Percentiles rank a stretch among this genome's conserved stretches.
Evolutionary conservation across 1,284 basidiomycete species (phyloP).

Genomic region (Ceratobasidium sp.): DNA sequence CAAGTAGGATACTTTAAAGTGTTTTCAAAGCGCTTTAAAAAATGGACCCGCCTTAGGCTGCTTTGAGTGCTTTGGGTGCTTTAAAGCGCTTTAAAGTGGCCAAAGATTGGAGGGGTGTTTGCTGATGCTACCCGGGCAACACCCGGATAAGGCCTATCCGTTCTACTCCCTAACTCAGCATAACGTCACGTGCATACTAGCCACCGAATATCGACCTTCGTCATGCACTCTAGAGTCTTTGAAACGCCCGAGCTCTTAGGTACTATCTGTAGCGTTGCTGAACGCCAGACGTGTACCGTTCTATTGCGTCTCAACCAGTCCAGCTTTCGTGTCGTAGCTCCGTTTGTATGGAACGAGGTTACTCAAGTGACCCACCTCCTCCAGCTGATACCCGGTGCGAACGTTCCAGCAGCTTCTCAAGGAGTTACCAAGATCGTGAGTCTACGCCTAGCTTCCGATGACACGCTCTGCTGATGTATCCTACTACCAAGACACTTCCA

Average conservation of each 20-base stretch:
- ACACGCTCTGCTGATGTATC: neutral
- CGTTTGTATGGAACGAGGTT: neutral
- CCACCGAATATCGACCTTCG: neutral
- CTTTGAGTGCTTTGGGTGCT: no score
- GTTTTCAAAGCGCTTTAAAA: no score
- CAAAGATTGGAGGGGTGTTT: no score
- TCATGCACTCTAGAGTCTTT: neutral
- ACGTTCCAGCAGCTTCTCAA: neutral
- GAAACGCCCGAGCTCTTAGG: conserved; percentile 2
- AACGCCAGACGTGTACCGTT: neutral
- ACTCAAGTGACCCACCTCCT: neutral
- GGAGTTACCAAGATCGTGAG: neutral
- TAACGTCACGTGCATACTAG: neutral
- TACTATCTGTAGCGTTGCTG: neutral
- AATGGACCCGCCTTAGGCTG: no score
- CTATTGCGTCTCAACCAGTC: conserved; percentile 4
- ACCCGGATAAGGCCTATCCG: no score
- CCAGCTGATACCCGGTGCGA: neutral
- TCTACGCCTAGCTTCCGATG: neutral
- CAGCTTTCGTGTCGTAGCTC: neutral
- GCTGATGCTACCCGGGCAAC: no score
- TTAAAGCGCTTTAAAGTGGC: no score
- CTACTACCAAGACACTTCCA: neutral
- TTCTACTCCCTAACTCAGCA: no score
- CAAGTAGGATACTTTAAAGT: no score